These are phyloP conservation scores for Malassezia sp. DNA, from an alignment of 1,284 basidiomycete species.

Conservation along the genomic window DNA sequence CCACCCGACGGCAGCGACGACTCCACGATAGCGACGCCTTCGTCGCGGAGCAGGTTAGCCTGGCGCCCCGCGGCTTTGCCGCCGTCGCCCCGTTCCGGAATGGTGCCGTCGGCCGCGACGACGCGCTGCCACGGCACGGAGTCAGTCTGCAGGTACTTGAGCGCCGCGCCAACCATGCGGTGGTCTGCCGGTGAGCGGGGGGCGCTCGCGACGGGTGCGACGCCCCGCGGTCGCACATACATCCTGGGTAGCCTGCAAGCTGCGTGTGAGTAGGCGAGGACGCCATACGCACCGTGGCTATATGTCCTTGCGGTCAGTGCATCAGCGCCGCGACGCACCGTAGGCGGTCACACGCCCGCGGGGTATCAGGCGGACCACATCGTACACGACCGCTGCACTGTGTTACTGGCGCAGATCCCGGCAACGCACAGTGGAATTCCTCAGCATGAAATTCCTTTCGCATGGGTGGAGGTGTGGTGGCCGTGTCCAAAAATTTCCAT, in stretches of 20 bases:
- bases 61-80: constrained; percentile 32
- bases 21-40: constrained; percentile 30
- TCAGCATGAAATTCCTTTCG: not conserved
- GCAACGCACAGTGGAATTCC: constrained; percentile 9
- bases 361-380: constrained; percentile 31
- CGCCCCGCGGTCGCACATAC: constrained; percentile 7
- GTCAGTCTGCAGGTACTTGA: constrained; percentile 32
- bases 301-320: constrained; percentile 28
- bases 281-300: constrained; percentile 22
- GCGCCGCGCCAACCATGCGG: constrained; percentile 35
- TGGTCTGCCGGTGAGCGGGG: constrained; percentile 18
- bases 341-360: constrained; percentile 38
- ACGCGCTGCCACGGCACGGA: constrained; percentile 40
- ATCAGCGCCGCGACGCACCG: constrained; percentile 14
- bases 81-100: constrained; percentile 42
- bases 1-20: constrained; percentile 9
- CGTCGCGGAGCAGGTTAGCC: constrained; percentile 23
- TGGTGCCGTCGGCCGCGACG: constrained; percentile 30
- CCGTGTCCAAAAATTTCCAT: no score
- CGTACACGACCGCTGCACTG: constrained; percentile 31
- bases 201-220: no score
- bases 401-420: no score
- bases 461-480: no score
- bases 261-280: no score
- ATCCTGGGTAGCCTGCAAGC: constrained; percentile 30